Percentiles rank a stretch among this genome's conserved stretches.
Conservation (phyloP, 805 yeast species). For the Candida corydali region DNA sequence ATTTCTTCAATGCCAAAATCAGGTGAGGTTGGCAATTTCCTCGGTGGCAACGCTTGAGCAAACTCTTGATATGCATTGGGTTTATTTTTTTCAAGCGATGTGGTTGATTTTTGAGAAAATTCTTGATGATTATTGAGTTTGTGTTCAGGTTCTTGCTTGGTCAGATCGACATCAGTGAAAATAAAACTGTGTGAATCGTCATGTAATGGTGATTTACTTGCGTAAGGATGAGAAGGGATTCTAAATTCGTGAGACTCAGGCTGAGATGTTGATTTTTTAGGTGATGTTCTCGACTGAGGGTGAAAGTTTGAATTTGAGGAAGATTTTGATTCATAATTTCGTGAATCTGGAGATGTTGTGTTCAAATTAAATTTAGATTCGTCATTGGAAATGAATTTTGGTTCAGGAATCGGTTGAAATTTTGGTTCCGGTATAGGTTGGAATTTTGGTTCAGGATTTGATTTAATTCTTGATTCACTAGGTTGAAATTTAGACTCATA, state of each 20-base stretch:
- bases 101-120: background rate
- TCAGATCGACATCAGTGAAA: constrained; percentile 10
- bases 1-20: constrained; percentile 38
- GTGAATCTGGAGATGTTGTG: too few species aligned
- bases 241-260: background rate
- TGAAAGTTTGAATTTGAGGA: too few species aligned
- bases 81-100: background rate
- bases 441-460: too few species aligned
- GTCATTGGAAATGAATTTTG: too few species aligned
- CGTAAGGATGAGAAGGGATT: constrained; percentile 2
- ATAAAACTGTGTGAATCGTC: constrained; percentile 16
- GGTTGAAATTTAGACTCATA: too few species aligned
- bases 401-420: too few species aligned
- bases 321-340: too few species aligned
- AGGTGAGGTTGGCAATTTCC: constrained; percentile 11
- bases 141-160: too few species aligned
- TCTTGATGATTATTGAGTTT: background rate
- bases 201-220: constrained; percentile 2
- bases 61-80: constrained; percentile 6
- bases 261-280: background rate
- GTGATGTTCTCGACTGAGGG: too few species aligned
- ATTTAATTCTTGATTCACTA: too few species aligned
- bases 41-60: constrained; percentile 8
- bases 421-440: too few species aligned
- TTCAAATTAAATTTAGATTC: too few species aligned